Conservation (phyloP, 2,329 filamentous ascomycete species). For the Pseudogymnoascus sp. region DNA sequence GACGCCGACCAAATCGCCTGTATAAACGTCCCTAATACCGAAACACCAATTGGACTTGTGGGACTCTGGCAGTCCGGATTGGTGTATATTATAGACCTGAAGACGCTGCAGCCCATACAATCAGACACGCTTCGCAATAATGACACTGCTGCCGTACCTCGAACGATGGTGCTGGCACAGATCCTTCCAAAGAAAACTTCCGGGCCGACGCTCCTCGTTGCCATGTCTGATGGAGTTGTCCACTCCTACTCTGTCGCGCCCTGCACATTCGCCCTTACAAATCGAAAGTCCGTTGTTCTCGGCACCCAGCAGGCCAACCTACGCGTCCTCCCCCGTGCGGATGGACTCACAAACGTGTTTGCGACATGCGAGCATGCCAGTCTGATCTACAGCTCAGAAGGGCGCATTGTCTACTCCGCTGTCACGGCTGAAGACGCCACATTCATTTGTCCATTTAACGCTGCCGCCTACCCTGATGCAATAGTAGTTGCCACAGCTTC, state of each 20-base stretch:
- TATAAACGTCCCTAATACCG: conserved; percentile 61
- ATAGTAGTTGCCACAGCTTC: conserved; percentile 71
- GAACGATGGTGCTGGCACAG: conserved; percentile 71
- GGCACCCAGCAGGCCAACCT: conserved; percentile 79
- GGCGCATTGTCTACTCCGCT: conserved; percentile 82
- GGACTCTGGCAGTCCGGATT: conserved; percentile 83
- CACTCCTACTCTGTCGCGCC: conserved; percentile 69
- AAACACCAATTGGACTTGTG: conserved; percentile 57
- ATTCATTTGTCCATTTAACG: conserved; percentile 73
- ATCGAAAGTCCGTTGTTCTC: conserved; percentile 72
- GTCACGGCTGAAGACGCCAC: conserved; percentile 82
- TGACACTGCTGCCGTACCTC: conserved; percentile 69
- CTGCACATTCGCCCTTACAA: conserved; percentile 52
- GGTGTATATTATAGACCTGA: conserved; percentile 63
- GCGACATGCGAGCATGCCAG: conserved; percentile 91
- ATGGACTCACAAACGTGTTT: conserved; percentile 68
- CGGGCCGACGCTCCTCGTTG: conserved; percentile 71
- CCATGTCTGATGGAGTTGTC: conserved; percentile 87
- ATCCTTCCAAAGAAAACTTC: conserved; percentile 52
- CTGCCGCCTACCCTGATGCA: conserved; percentile 68
- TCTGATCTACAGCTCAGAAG: conserved; percentile 82
- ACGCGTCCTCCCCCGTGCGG: conserved; percentile 61
- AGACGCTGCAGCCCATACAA: conserved; percentile 55
- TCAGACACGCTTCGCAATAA: conserved; percentile 53
- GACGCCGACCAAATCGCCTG: conserved; percentile 74